A percentile compares a stretch with the other conserved stretches of the same genome.
Evolutionary conservation across 2,329 filamentous ascomycete genomes (phyloP).

Genomic region (Rosellinia necatrix): DNA sequence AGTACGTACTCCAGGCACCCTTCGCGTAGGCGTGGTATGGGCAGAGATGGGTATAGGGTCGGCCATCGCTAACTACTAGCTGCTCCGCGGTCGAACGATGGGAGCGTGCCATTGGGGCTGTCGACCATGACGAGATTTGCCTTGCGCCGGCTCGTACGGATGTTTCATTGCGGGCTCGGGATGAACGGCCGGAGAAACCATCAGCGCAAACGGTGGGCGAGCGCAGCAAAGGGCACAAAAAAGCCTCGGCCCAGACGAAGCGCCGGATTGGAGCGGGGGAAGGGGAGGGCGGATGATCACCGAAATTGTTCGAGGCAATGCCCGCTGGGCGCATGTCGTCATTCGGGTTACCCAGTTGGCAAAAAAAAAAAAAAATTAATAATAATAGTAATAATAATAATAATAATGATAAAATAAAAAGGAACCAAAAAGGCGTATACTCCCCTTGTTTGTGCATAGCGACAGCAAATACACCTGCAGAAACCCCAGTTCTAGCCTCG

Average conservation of each 20-base stretch:
- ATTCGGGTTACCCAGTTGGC: not conserved
- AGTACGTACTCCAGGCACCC: no score
- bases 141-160: conserved; percentile 15
- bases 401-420: no score
- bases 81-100: conserved; percentile 8
- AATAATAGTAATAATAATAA: no score
- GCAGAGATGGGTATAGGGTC: no score
- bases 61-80: no score
- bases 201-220: no score
- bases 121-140: conserved; percentile 18
- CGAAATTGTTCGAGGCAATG: not conserved
- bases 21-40: no score
- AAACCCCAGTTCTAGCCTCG: no score
- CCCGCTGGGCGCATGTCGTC: not conserved
- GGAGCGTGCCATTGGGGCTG: conserved; percentile 22
- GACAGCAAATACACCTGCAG: not conserved
- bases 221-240: no score
- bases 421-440: no score
- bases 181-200: not conserved
- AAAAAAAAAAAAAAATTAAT: no score
- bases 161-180: conserved; percentile 16
- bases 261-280: conserved; percentile 6
- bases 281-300: not conserved
- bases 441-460: not conserved
- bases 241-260: no score